Evolutionary conservation across 2,329 filamentous ascomycete species (phyloP).

Genomic region (Lecanicillium sp.): DNA sequence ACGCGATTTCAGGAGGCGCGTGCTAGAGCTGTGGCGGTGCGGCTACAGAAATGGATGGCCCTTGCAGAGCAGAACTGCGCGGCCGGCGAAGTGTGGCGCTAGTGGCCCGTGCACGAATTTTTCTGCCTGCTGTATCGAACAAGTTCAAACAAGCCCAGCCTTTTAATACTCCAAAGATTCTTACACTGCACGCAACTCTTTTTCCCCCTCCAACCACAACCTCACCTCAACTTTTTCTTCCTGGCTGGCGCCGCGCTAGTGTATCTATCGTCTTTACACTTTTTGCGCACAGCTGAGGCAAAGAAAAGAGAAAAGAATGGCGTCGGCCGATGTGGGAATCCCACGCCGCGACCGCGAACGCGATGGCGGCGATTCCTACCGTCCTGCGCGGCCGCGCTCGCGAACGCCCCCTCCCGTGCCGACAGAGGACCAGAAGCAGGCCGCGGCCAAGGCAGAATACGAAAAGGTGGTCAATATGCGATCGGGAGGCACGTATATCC

Average conservation of each 20-base stretch:
- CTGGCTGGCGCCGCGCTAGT: not conserved
- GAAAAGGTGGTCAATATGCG: constrained; percentile 87
- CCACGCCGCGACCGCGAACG: constrained; percentile 35
- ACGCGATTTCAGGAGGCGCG: constrained; percentile 10
- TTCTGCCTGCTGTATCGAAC: not conserved
- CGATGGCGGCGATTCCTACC: constrained; percentile 39
- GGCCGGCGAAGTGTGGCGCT: not conserved
- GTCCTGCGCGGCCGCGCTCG: constrained; percentile 27
- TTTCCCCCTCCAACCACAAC: not conserved
- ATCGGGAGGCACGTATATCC: constrained; percentile 93
- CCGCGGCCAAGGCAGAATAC: constrained; percentile 83
- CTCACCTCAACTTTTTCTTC: not conserved
- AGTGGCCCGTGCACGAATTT: not conserved
- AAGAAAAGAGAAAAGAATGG: constrained; percentile 23
- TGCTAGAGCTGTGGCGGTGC: constrained; percentile 7
- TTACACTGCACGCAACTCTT: not conserved
- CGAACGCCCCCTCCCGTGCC: constrained; percentile 33
- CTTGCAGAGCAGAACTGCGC: too few species aligned
- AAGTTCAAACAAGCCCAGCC: not conserved
- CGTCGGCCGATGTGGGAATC: constrained; percentile 35
- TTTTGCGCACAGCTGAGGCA: not conserved
- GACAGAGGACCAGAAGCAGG: constrained; percentile 78
- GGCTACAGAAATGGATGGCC: too few species aligned
- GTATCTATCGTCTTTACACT: not conserved
- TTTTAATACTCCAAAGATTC: too few species aligned